Base-by-base conservation (phyloP, 305 asterid genomes). In the Petunia hybrid region DNA sequence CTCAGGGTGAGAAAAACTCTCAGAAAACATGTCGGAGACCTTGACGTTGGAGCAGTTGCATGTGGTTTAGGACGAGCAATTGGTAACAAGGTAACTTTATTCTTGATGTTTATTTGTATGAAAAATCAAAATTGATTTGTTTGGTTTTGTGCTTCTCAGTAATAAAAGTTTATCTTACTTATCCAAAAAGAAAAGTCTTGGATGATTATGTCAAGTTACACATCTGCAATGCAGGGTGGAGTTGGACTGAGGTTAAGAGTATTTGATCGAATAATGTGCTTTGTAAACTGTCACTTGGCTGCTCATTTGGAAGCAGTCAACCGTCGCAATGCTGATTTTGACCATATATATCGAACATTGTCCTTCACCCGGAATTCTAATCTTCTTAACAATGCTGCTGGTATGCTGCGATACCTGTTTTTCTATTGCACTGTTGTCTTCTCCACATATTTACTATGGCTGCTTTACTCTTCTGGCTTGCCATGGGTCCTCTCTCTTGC, bases 21-120 rank as follows among this genome's bases (percentile, higher is more conserved):
- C 43, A 89, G 99, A 84, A 85, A 91, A n/a, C 91, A 93, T 78
- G 95, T 91, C 6, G 98, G 99, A 56, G 99, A 96, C 80, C 91
- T 96, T 39, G 98, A 94, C 56, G 96, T 92, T 80, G 92, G 86
- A 82, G 99, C 99, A 59, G 99, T 96, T 2, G 98, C 98, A 7
- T 96, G 99, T 84, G 99, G 99, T 63, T 90, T 94, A 83, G 98
- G 99, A 36, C 99, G 97, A 63, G 98, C 99, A 10, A 93, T 96
- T 77, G 98, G 98, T 85, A 96, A 96, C 67, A 96, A 96, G 98
- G 99, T 94, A 87, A 82, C 80, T 36, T 46, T 79, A 60, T n/a
- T 51, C 48, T 35, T 71, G 77, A 71, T 46, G 61, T 71, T 70
- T 71, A 75, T 43, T 71, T 48, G 12, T 71, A 35, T 51, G 3